phyloP scores from a whole-genome alignment of 495 filamentous ascomycete species.

The Hyaloscypha bicolor region DNA sequence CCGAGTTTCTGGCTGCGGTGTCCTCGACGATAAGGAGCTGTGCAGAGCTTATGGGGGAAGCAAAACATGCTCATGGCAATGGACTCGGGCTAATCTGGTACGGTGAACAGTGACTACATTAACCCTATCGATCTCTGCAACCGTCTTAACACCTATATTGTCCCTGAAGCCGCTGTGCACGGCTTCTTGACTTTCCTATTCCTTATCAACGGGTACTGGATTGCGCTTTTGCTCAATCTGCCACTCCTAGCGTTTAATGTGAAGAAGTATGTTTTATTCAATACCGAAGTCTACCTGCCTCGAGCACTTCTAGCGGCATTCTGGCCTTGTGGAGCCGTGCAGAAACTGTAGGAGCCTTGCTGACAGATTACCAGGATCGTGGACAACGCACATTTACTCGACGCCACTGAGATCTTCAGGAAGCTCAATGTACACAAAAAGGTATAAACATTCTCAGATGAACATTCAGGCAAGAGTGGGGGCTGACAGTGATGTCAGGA shows the following conservation, averaged over 20 bases:
- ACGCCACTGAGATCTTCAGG: slow-evolving; percentile 99
- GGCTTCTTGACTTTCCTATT: slow-evolving; percentile 93
- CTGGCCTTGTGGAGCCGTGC: neutral
- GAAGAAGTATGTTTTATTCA: slow-evolving; percentile 81
- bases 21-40: neutral
- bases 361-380: slow-evolving; percentile 68
- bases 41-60: neutral
- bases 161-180: slow-evolving; percentile 97
- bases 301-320: neutral
- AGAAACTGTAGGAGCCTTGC: slow-evolving; percentile 17
- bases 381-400: slow-evolving; percentile 94
- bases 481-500: slow-evolving; percentile 57
- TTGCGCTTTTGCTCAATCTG: slow-evolving; percentile 88
- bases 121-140: slow-evolving; percentile 99
- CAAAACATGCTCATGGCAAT: neutral
- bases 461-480: neutral
- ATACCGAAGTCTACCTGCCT: neutral
- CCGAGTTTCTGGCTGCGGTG: neutral
- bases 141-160: slow-evolving; percentile 98
- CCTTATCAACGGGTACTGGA: slow-evolving; percentile 98
- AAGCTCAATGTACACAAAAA: slow-evolving; percentile 99
- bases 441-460: slow-evolving; percentile 47
- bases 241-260: slow-evolving; percentile 91
- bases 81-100: slow-evolving; percentile 25
- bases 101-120: slow-evolving; percentile 86